Evolutionary conservation across 306 rosid genomes (phyloP).

Genomic region (Psophocarpus tetragonolobus): DNA sequence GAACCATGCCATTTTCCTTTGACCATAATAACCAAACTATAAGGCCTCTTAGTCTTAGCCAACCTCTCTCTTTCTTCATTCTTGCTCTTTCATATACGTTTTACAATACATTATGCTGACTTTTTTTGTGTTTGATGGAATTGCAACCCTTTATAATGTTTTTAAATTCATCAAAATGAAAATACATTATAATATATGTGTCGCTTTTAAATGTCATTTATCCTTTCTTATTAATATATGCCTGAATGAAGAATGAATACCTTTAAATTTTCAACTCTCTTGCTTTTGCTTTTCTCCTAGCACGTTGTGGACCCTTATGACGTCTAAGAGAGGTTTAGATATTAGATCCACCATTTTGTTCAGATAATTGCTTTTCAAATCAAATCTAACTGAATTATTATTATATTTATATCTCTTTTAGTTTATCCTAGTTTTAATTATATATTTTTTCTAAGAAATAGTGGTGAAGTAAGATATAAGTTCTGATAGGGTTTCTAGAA

Average conservation of each 20-base stretch:
- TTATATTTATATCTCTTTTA: background rate
- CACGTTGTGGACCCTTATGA: background rate
- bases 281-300: background rate
- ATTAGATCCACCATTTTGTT: background rate
- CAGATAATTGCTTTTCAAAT: background rate
- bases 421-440: background rate
- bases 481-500: background rate
- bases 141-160: background rate
- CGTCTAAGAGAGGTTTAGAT: background rate
- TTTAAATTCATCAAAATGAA: background rate
- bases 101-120: background rate
- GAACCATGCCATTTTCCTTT: background rate
- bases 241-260: background rate
- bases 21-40: background rate
- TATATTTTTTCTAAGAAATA: background rate
- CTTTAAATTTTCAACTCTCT: background rate
- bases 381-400: background rate
- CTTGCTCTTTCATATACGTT: background rate
- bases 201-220: background rate
- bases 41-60: background rate
- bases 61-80: background rate
- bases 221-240: background rate
- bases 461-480: background rate
- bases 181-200: background rate
- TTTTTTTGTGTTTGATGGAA: background rate